A percentile compares a stretch with the other conserved stretches of the same genome.
phyloP scores from a whole-genome alignment of 345 rosid species.

The Mangifera indica region DNA sequence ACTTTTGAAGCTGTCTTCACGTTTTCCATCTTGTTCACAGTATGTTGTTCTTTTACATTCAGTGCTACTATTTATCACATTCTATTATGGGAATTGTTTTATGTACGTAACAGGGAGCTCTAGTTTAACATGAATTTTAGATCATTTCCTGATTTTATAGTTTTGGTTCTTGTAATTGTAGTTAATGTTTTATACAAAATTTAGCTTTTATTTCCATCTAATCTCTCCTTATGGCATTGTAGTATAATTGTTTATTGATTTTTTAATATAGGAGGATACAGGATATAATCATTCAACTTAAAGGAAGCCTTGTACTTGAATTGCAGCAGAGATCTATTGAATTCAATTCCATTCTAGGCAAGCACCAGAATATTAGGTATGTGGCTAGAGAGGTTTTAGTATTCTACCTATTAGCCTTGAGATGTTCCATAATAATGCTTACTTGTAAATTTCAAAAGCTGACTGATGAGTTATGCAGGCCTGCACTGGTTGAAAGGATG shows the following conservation, averaged over 20 bases:
- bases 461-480: slow-evolving; percentile 50
- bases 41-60: slow-evolving; percentile 40
- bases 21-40: slow-evolving; percentile 91
- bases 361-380: slow-evolving; percentile 83
- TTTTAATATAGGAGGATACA: slow-evolving; percentile 68
- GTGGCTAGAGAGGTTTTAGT: slow-evolving; percentile 9
- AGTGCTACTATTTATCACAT: neutral
- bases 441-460: slow-evolving; percentile 19
- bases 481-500: slow-evolving; percentile 94
- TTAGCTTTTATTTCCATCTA: slow-evolving; percentile 1
- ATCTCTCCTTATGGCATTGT: slow-evolving; percentile 13
- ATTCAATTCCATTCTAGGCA: slow-evolving; percentile 80
- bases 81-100: neutral
- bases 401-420: slow-evolving; percentile 15
- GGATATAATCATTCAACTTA: slow-evolving; percentile 64
- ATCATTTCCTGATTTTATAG: neutral
- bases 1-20: slow-evolving; percentile 90
- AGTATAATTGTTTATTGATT: slow-evolving; percentile 19
- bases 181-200: neutral
- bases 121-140: neutral
- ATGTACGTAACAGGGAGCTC: neutral
- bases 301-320: slow-evolving; percentile 92
- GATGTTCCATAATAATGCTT: slow-evolving; percentile 6
- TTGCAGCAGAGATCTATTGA: slow-evolving; percentile 98
- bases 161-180: slow-evolving; percentile 4